Percentiles rank a stretch among this genome's conserved stretches.
Evolutionary conservation across 345 rosid species (phyloP).

Genomic region (Stellera chamaejasme): DNA sequence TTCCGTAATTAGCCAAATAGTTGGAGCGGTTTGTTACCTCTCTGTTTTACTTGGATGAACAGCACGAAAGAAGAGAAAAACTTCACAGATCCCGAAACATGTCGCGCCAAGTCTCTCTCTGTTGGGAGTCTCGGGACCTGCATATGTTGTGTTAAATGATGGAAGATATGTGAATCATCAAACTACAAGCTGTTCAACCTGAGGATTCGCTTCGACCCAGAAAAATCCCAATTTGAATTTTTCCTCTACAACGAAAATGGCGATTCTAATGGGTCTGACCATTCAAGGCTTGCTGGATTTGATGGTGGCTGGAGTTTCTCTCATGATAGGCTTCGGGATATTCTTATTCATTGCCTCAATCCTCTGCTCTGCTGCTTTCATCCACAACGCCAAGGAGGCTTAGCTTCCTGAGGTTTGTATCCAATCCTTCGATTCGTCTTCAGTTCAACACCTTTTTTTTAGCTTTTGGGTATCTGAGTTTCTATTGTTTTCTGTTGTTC

Average conservation of each 20-base stretch:
- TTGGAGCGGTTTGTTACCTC: neutral
- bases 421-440: too few relatives aligned
- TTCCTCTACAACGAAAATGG: conserved; percentile 10
- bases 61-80: too few relatives aligned
- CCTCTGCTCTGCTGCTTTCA: conserved; percentile 78
- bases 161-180: too few relatives aligned
- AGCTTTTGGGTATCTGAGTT: conserved; percentile 18
- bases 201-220: neutral
- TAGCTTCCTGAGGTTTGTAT: conserved; percentile 11
- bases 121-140: too few relatives aligned
- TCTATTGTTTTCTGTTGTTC: too few relatives aligned
- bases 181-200: too few relatives aligned
- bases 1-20: too few relatives aligned
- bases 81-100: too few relatives aligned
- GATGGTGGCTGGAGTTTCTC: conserved; percentile 66
- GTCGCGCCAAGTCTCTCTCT: too few relatives aligned
- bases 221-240: neutral
- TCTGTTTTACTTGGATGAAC: neutral
- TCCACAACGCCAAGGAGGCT: conserved; percentile 50
- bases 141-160: too few relatives aligned
- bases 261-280: conserved; percentile 38
- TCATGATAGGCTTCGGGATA: conserved; percentile 61
- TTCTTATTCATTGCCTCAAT: conserved; percentile 59
- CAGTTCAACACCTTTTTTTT: neutral
- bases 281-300: conserved; percentile 56